Evolutionary conservation across 2,329 filamentous ascomycete species (phyloP), one percentile per base, ranked within the genome.

Genomic region (Clonostachys rosea): DNA sequence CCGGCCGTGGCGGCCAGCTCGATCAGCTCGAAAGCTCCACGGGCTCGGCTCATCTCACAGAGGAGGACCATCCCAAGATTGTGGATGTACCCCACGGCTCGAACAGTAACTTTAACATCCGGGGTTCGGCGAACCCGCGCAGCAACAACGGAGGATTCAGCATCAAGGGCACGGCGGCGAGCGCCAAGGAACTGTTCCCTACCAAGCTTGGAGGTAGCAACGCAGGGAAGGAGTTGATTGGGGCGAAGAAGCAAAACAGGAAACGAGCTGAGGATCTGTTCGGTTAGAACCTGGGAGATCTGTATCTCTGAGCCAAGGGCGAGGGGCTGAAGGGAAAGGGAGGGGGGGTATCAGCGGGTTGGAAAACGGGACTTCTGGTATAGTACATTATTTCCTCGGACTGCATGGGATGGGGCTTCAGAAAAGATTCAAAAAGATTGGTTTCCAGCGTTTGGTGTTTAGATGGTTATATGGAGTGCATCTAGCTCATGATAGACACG

Each of bases 231-330:
- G 84, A 88, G 58, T 62, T 87, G 12, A 87, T 87, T 7, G 76
- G 81, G 46, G 74, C 78, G 13, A 73, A 74, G 49, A 75, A 72
- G 24, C 33, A 11, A 13, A 43, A 34, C 51, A 78, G 87, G 53
- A 80, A 85, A 56, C 83, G 74, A 59, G 87, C 87, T 0, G 84
- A 89, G 56, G 87, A 91, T 66, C 70, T 87, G 52, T 91, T 90
- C 60, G 73, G 76, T 51, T 90, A 49, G 24, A 24, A n/a, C 8
- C 24, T 30, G 9, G 8, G 4, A 30, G 24, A 30, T 30, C 24
- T 30, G 24, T 9, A 9, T 30, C 24, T 30, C 24, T 30, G 10
- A 30, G 24, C 24, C 24, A 6, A 30, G 8, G 8, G 24, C 1
- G 2, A 30, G 9, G 24, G 24, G 24, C 24, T 10, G 24, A 10